Evolutionary conservation across 768 basidiomycete genomes (phyloP).

Genomic region (Phanerochaete sordida): DNA sequence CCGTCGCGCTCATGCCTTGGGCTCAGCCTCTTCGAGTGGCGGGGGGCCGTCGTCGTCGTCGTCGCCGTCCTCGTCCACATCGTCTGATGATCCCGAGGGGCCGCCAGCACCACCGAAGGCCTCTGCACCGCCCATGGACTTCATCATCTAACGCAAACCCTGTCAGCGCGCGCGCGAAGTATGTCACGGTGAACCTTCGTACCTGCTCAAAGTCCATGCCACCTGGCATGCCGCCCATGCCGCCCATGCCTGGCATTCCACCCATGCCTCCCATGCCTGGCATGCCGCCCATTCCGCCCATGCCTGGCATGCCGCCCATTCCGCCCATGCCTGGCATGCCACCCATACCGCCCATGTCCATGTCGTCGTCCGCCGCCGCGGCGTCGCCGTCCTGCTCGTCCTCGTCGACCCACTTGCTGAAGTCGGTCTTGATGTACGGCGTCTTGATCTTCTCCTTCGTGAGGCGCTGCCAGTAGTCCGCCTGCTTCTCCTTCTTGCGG

Average conservation of each 20-base stretch:
- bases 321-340: conserved; percentile 55
- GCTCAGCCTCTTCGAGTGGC: conserved; percentile 70
- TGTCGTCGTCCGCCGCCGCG: conserved; percentile 42
- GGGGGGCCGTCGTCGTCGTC: conserved; percentile 59
- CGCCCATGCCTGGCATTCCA: conserved; percentile 44
- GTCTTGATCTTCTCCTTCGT: conserved; percentile 84
- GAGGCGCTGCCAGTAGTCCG: conserved; percentile 90
- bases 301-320: conserved; percentile 40
- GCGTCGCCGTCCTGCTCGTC: conserved; percentile 83
- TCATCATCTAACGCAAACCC: conserved; percentile 36
- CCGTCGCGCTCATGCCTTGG: conserved; percentile 31
- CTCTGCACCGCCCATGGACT: conserved; percentile 25
- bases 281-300: conserved; percentile 49
- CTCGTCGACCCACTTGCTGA: conserved; percentile 94
- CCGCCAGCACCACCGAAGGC: conserved; percentile 15
- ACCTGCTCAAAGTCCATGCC: conserved; percentile 70
- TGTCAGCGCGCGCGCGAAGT: not conserved
- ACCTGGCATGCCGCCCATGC: conserved; percentile 52
- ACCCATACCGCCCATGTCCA: conserved; percentile 37
- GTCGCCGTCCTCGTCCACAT: conserved; percentile 15
- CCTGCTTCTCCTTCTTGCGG: conserved; percentile 72
- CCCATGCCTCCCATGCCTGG: conserved; percentile 42
- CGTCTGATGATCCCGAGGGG: conserved; percentile 14
- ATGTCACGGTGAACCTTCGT: conserved; percentile 6
- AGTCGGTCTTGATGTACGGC: conserved; percentile 90